Base-by-base conservation (phyloP, 2,329 filamentous ascomycete species). In the Diaporthe destruens region DNA sequence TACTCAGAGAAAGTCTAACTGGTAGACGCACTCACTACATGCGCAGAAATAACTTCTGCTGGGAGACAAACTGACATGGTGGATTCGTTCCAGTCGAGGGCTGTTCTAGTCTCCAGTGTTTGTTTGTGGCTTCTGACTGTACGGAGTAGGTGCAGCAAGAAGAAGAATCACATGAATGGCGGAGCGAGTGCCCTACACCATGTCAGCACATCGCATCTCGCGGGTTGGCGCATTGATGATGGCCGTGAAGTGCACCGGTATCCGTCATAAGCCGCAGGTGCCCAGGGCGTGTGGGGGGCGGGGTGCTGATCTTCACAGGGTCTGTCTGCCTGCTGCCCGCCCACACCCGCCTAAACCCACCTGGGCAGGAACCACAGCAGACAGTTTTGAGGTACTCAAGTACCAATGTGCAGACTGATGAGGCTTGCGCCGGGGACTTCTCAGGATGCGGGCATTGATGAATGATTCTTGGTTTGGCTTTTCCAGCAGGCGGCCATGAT, bases 221-320 rank as follows among this genome's bases (percentile, higher is more conserved):
- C 61, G 32, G 32, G 47, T n/a, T n/a, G 61, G 3, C 61, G 61
- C 47, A 66, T 53, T 66, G 61, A 66, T 20, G 61, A 44, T n/a
- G 36, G 61, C 61, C 47, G 44, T 51, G 32, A n/a, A 66, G 61
- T 25, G 32, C 44, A 49, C 61, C 61, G 44, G 32, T 49, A 39
- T n/a, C n/a, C n/a, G n/a, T n/a, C n/a, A 53, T n/a, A 14, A 11
- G 14, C 55, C n/a, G 61, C 47, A 66, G 53, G 61, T 66, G 61
- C 44, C 32, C 47, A 66, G n/a, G 44, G 25, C 57, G 47, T 53
- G 61, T 65, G 61, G 61, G 61, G 61, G 61, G 61, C 47, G 61
- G 61, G 61, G 47, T 47, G 61, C 61, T 53, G 61, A 66, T 66
- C 61, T 53, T 66, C 61, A 66, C 61, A 66, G 47, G 61, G 61